Evolutionary conservation across 352 stramenopile species (phyloP).

Genomic region (Lagenidium giganteum): DNA sequence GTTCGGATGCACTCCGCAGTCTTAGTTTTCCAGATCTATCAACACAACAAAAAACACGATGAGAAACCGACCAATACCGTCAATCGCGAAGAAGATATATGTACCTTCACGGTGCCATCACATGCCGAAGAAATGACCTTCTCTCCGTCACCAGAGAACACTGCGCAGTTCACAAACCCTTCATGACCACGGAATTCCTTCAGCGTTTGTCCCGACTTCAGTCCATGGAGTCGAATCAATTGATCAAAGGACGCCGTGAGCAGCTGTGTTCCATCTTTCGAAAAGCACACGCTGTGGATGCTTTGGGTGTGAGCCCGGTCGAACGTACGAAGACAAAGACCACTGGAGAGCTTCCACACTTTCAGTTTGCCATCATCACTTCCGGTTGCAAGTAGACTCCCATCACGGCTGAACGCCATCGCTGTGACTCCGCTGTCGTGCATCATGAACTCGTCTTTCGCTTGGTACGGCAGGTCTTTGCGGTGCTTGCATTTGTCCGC

Average conservation of each 20-base stretch:
- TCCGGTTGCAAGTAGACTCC: constrained; percentile 83
- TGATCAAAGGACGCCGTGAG: constrained; percentile 89
- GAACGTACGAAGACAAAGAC: constrained; percentile 88
- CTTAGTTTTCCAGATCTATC: constrained; percentile 79
- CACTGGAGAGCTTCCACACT: constrained; percentile 90
- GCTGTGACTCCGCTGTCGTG: constrained; percentile 85
- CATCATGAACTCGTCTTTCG: constrained; percentile 92
- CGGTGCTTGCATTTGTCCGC: constrained; percentile 85
- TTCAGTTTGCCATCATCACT: constrained; percentile 86
- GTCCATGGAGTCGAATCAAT: constrained; percentile 89
- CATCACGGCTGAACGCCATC: constrained; percentile 84
- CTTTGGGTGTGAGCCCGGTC: constrained; percentile 73
- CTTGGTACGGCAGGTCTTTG: constrained; percentile 93
- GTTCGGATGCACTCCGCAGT: constrained; percentile 79
- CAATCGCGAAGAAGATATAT: not conserved
- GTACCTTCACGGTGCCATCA: constrained; percentile 88
- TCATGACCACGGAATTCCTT: constrained; percentile 93
- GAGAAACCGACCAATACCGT: not conserved
- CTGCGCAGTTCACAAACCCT: constrained; percentile 89
- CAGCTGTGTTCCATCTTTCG: constrained; percentile 87
- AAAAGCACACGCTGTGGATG: constrained; percentile 88
- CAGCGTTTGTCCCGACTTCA: constrained; percentile 89
- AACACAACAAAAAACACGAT: not conserved
- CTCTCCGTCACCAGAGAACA: constrained; percentile 67
- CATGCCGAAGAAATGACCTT: constrained; percentile 84